Conservation (phyloP, 2,329 filamentous ascomycete genomes). For the Aspergillus texensis region DNA sequence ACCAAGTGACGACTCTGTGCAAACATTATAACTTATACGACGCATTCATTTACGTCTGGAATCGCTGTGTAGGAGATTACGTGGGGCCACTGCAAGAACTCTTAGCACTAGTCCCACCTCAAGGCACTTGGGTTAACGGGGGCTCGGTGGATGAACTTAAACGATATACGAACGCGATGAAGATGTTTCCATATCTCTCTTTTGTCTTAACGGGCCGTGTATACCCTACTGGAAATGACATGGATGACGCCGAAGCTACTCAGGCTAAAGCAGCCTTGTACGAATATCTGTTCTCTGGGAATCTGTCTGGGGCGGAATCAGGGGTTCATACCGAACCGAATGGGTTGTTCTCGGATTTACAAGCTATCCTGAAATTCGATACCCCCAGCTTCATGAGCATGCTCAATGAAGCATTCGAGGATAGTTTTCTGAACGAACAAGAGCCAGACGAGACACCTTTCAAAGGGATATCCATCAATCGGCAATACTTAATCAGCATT, state of each 20-base stretch:
- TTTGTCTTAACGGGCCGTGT: constrained; percentile 85
- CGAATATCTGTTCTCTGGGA: constrained; percentile 89
- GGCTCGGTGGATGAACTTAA: constrained; percentile 59
- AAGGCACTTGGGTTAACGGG: constrained; percentile 33
- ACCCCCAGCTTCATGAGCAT: constrained; percentile 91
- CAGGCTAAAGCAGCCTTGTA: constrained; percentile 87
- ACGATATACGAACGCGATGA: constrained; percentile 69
- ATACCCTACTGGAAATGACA: constrained; percentile 81
- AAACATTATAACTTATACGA: constrained; percentile 92
- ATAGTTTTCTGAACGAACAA: constrained; percentile 84
- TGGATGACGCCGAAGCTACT: constrained; percentile 71
- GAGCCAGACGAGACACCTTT: constrained; percentile 63
- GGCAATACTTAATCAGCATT: constrained; percentile 91
- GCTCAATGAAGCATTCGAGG: constrained; percentile 96
- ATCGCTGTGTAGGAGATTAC: constrained; percentile 83
- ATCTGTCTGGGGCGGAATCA: constrained; percentile 35
- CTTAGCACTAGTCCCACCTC: constrained; percentile 51
- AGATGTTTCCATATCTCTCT: constrained; percentile 92
- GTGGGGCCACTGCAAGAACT: constrained; percentile 88
- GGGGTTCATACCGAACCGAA: constrained; percentile 55
- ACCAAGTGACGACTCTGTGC: constrained; percentile 87
- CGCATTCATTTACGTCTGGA: constrained; percentile 96
- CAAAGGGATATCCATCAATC: constrained; percentile 69
- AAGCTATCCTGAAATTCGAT: constrained; percentile 83
- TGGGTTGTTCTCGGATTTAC: constrained; percentile 81